phyloP scores from a whole-genome alignment of 164 flowering plant genomes.

The Stephania cephalantha region DNA sequence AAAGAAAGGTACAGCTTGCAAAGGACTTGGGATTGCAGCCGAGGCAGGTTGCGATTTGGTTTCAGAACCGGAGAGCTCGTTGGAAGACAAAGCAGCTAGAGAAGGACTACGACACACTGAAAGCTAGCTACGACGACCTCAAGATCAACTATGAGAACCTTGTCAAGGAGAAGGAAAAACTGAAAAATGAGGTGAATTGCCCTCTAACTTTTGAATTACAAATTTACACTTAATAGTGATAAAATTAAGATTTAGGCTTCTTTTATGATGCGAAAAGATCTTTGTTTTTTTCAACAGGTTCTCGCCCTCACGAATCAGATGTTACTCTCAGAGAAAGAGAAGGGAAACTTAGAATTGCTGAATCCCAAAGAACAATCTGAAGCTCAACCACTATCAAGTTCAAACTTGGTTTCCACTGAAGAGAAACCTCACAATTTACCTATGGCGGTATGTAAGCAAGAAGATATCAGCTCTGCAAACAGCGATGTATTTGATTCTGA shows the following conservation, averaged over 20 bases:
- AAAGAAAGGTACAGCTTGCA: conserved; percentile 67
- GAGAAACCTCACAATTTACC: conserved; percentile 28
- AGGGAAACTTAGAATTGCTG: conserved; percentile 19
- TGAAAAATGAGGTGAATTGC: conserved; percentile 48
- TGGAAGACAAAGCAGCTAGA: conserved; percentile 50
- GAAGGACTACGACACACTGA: conserved; percentile 38
- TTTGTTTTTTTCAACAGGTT: conserved; percentile 30
- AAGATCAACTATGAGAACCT: conserved; percentile 51
- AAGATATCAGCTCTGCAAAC: conserved; percentile 46
- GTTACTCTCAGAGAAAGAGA: conserved; percentile 29
- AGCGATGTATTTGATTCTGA: conserved; percentile 58
- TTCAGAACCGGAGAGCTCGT: conserved; percentile 47
- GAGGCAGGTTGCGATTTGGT: conserved; percentile 64
- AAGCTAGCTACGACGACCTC: conserved; percentile 39
- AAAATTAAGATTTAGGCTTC: background rate
- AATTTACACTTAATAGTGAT: background rate
- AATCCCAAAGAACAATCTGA: conserved; percentile 12
- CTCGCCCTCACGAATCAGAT: conserved; percentile 36
- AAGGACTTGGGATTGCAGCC: conserved; percentile 74
- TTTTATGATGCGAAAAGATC: background rate
- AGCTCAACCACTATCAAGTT: conserved; percentile 18
- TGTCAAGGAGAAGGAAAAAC: conserved; percentile 53
- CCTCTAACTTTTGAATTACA: background rate
- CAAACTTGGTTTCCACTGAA: conserved; percentile 18
- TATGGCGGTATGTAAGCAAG: conserved; percentile 31